Percentiles rank a stretch among this genome's conserved stretches.
Conservation (phyloP, 345 rosid species). For the Syzygium oleosum region DNA sequence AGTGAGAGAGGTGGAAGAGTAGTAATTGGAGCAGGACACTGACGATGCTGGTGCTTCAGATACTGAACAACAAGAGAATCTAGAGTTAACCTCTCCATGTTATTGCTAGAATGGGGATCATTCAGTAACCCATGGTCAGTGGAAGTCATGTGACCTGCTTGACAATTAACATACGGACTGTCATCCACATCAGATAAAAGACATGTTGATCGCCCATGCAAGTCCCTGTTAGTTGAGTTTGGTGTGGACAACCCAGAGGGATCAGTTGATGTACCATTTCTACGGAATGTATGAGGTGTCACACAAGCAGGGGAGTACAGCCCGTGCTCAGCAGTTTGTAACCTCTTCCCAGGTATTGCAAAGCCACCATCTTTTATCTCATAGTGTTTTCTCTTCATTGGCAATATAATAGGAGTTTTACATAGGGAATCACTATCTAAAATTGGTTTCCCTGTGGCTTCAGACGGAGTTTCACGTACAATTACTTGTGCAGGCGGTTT, state of each 20-base stretch:
- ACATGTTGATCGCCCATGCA: slow-evolving; percentile 29
- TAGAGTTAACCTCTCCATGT: slow-evolving; percentile 66
- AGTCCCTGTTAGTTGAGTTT: slow-evolving; percentile 30
- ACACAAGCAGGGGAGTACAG: slow-evolving; percentile 49
- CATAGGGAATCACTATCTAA: slow-evolving; percentile 43
- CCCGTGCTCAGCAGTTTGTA: slow-evolving; percentile 60
- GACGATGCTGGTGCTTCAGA: slow-evolving; percentile 96
- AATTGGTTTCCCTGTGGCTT: slow-evolving; percentile 23
- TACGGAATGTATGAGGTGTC: slow-evolving; percentile 47
- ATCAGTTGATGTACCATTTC: slow-evolving; percentile 29
- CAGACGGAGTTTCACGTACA: slow-evolving; percentile 32
- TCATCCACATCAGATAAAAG: slow-evolving; percentile 37
- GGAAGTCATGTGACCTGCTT: slow-evolving; percentile 29
- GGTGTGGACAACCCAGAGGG: slow-evolving; percentile 53
- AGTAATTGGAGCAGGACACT: slow-evolving; percentile 96
- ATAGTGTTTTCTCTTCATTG: slow-evolving; percentile 65
- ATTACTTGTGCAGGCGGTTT: slow-evolving; percentile 18
- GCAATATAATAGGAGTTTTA: slow-evolving; percentile 62
- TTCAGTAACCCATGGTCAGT: slow-evolving; percentile 38
- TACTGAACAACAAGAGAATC: slow-evolving; percentile 89
- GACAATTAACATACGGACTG: slow-evolving; percentile 37
- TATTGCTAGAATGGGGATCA: slow-evolving; percentile 47
- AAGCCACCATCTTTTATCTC: slow-evolving; percentile 59
- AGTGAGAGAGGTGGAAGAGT: slow-evolving; percentile 97
- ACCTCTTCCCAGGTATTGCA: slow-evolving; percentile 56